Percentiles rank a stretch among this genome's conserved stretches.
These are phyloP conservation scores for Backusella tarrabulga DNA, from an alignment of 192 early-diverging fungal genomes.

Conservation along the genomic window DNA sequence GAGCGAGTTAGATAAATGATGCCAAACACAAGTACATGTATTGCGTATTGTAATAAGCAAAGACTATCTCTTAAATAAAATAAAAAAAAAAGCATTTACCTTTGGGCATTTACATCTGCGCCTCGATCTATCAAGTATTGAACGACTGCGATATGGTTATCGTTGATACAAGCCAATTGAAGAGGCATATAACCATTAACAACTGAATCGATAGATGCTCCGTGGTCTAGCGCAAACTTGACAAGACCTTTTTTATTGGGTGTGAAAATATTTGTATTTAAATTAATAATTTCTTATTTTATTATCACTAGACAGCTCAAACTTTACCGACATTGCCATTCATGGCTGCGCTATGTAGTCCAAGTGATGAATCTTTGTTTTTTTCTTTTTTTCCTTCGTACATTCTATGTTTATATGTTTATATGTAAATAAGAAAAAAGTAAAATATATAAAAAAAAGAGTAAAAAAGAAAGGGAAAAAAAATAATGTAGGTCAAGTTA, in stretches of 20 bases:
- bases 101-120: constrained; percentile 66
- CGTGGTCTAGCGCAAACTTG: constrained; percentile 68
- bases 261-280: constrained; percentile 19
- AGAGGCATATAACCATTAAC: constrained; percentile 69
- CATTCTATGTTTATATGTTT: not conserved
- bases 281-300: constrained; percentile 28
- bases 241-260: constrained; percentile 44
- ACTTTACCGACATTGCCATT: constrained; percentile 52
- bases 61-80: not conserved
- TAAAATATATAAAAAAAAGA: not conserved
- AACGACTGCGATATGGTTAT: constrained; percentile 57
- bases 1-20: not conserved
- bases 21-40: not conserved
- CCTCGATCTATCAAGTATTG: constrained; percentile 70
- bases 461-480: not conserved
- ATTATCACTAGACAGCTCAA: not conserved
- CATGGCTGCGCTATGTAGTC: constrained; percentile 51
- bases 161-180: constrained; percentile 67
- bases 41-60: not conserved
- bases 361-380: constrained; percentile 28
- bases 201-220: constrained; percentile 67
- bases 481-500: not conserved
- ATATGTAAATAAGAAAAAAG: not conserved
- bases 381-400: constrained; percentile 24
- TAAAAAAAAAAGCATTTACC: constrained; percentile 11